Evolutionary conservation across 2,329 filamentous ascomycete species (phyloP).

Genomic region (Camillea tinctor): DNA sequence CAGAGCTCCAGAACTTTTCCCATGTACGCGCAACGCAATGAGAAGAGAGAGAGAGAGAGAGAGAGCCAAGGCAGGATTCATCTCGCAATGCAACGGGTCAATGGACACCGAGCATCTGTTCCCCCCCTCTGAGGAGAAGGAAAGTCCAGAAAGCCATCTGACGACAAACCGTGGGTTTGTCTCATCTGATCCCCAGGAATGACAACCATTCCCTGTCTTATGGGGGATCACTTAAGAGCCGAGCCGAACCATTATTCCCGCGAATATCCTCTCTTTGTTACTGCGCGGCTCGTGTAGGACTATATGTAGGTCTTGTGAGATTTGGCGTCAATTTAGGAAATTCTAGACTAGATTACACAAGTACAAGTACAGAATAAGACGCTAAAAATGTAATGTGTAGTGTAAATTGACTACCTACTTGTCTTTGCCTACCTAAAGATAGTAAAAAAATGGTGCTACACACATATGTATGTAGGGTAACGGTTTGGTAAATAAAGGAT

Average conservation of each 20-base stretch:
- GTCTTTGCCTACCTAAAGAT: too few species aligned
- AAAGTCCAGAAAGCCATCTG: constrained; percentile 2
- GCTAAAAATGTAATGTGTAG: neutral
- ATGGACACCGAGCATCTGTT: constrained; percentile 7
- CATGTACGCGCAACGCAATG: constrained; percentile 16
- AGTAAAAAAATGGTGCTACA: too few species aligned
- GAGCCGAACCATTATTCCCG: constrained; percentile 2
- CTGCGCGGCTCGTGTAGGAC: too few species aligned
- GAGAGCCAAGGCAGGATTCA: neutral
- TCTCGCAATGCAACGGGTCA: constrained; percentile 3
- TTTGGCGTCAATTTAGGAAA: neutral
- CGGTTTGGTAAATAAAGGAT: constrained; percentile 1
- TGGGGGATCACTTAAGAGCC: constrained; percentile 8
- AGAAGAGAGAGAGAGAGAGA: neutral
- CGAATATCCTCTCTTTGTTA: neutral
- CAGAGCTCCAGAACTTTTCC: neutral
- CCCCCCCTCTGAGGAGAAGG: too few species aligned
- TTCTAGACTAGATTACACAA: neutral
- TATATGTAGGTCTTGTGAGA: neutral
- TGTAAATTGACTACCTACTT: neutral
- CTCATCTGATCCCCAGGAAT: constrained; percentile 4
- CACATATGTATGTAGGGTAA: neutral
- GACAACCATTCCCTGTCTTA: constrained; percentile 3
- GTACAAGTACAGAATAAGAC: too few species aligned
- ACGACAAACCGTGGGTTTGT: constrained; percentile 13